phyloP scores from a whole-genome alignment of 192 early-diverging fungal genomes.

The Coemansia sp. region DNA sequence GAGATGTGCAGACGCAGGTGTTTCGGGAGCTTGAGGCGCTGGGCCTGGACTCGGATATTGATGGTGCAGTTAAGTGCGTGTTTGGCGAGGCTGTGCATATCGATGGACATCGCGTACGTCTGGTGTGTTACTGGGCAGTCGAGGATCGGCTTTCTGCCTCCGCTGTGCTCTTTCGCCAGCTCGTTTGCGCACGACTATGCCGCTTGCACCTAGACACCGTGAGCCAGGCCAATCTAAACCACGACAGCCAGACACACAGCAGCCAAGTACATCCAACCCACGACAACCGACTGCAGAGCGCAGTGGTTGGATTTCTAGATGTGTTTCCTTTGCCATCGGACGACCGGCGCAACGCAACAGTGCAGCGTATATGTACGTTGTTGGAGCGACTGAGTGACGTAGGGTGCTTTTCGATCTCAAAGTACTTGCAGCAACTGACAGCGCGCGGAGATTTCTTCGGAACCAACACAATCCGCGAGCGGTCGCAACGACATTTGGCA shows the following conservation, averaged over 20 bases:
- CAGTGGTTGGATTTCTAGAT: slow-evolving; percentile 35
- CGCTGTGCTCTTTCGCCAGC: slow-evolving; percentile 15
- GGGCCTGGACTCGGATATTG: background rate
- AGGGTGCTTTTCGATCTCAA: slow-evolving; percentile 33
- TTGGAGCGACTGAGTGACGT: slow-evolving; percentile 35
- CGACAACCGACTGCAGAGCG: slow-evolving; percentile 18
- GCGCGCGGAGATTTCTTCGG: slow-evolving; percentile 41
- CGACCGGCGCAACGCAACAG: background rate
- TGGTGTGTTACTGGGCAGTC: slow-evolving; percentile 45
- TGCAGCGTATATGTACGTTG: slow-evolving; percentile 25
- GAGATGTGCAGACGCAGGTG: background rate
- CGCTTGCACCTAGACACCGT: background rate
- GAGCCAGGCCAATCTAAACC: background rate
- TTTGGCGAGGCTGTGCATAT: background rate
- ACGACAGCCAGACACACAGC: too few relatives aligned
- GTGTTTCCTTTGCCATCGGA: slow-evolving; percentile 12
- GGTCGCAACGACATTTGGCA: slow-evolving; percentile 33
- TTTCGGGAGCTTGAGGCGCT: background rate
- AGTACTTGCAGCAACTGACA: slow-evolving; percentile 41
- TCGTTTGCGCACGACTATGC: slow-evolving; percentile 22
- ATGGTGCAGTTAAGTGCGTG: background rate
- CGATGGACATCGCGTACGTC: slow-evolving; percentile 7
- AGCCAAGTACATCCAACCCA: too few relatives aligned
- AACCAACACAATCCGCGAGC: background rate
- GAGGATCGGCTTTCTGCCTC: slow-evolving; percentile 11